Evolutionary conservation across 2,329 filamentous ascomycete genomes (phyloP), one percentile per base, ranked within the genome.

Genomic region (Penicillium sp.): DNA sequence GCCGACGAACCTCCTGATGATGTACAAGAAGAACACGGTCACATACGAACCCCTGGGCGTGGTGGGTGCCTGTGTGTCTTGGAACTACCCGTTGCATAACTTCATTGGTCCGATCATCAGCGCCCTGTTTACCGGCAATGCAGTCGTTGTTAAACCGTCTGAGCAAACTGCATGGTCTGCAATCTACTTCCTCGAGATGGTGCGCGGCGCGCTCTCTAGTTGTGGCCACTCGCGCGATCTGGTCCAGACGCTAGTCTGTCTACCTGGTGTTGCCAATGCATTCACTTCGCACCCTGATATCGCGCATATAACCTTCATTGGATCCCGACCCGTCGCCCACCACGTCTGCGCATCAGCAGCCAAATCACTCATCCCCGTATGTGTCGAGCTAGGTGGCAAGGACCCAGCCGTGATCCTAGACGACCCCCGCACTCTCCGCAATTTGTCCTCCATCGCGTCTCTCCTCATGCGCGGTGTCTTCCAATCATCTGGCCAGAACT

Each of bases 41-140:
- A 79, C 84, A 47, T 99, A 96, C 74, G 92, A 99, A 75, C 93
- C 94, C 14, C 79, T 97, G 19, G 94, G 94, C 16, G 91, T 99
- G 35, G 90, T 99, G 6, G 88, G 91, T 11, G 93, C 94, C 17
- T 88, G 93, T 50, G 91, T 99, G 41, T 94, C 89, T 70, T 99
- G 94, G 94, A 99, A 99, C 78, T 97, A 91, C 71, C 87, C 90
- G 42, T 96, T 97, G 75, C 94, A 99, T 78, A 99, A 99, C 75
- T 81, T 97, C 60, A 84, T 97, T 44, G 91, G 90, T 0, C 94
- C 93, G 14, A 84, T 97, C 62, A 95, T 97, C 70, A 92, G 90
- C 63, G 87, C 90, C 16, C 82, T 97, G 48, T 97, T 97, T 71
- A 83, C 92, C 14, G 94, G 94, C 44, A 97, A 97, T 70, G 90